phyloP scores from a whole-genome alignment of 2,329 filamentous ascomycete species.

The Penicillium sp. region DNA sequence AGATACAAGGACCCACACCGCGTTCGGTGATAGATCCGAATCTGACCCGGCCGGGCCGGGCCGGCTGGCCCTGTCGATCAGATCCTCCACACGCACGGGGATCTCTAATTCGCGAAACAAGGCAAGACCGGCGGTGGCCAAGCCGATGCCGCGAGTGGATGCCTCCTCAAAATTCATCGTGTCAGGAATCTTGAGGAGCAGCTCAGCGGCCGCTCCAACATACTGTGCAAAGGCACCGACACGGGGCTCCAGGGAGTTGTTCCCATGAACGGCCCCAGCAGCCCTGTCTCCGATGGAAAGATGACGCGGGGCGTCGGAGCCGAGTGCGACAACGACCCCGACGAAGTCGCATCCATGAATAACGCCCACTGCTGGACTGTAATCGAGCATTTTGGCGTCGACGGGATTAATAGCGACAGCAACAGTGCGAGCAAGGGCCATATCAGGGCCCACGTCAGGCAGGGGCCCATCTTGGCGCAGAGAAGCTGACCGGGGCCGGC shows the following conservation, averaged over 20 bases:
- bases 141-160: constrained; percentile 24
- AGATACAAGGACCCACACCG: background rate
- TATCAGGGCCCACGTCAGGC: constrained; percentile 7
- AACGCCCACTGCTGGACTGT: constrained; percentile 10
- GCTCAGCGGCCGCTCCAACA: constrained; percentile 36
- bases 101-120: constrained; percentile 10
- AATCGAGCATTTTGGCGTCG: constrained; percentile 20
- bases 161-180: constrained; percentile 36
- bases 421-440: constrained; percentile 9
- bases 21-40: background rate
- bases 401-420: constrained; percentile 23
- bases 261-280: constrained; percentile 12
- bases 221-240: constrained; percentile 30
- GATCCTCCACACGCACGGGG: background rate
- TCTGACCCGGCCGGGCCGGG: background rate
- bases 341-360: constrained; percentile 19
- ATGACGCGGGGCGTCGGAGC: constrained; percentile 18
- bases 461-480: constrained; percentile 4
- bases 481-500: constrained; percentile 10
- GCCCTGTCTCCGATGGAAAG: constrained; percentile 21
- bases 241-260: background rate
- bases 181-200: constrained; percentile 38
- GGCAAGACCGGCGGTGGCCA: constrained; percentile 14
- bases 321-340: constrained; percentile 16
- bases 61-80: background rate